Conservation (phyloP, 2,329 filamentous ascomycete species). For the Fusarium sacchari region DNA sequence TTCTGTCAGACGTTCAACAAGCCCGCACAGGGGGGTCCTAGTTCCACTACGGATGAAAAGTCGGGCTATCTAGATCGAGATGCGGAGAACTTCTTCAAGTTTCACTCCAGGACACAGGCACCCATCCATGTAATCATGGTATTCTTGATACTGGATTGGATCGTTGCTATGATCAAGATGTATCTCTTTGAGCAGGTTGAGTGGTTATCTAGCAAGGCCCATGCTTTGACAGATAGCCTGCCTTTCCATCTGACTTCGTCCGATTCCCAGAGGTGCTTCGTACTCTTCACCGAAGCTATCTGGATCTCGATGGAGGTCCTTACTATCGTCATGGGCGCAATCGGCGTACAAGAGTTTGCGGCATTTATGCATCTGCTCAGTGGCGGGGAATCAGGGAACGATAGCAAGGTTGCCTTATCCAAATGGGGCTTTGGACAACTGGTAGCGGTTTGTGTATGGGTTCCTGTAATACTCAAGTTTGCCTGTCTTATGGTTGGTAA, state of each 20-base stretch:
- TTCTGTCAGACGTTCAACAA: not conserved
- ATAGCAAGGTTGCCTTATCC: not conserved
- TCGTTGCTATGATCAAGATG: fast-evolving
- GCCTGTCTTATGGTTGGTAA: not conserved
- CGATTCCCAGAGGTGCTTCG: fast-evolving
- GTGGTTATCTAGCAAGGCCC: fast-evolving
- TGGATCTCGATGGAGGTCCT: not conserved
- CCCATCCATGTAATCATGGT: not conserved
- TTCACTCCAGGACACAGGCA: not conserved
- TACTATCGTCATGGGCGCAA: not conserved
- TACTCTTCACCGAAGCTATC: fast-evolving
- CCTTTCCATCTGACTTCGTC: fast-evolving
- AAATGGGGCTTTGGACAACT: constrained; percentile 12
- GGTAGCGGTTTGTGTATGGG: not conserved
- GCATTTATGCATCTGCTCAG: not conserved
- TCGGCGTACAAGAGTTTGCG: not conserved
- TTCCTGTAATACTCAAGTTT: not conserved
- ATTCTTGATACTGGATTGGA: not conserved
- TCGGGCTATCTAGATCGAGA: fast-evolving
- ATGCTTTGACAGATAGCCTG: fast-evolving
- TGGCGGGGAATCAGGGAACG: fast-evolving
- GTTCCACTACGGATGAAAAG: fast-evolving
- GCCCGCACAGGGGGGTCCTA: fast-evolving
- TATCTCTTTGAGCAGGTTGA: not conserved
- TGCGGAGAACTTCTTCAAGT: not conserved